Evolutionary conservation across 2,329 filamentous ascomycete genomes (phyloP), one percentile per base, ranked within the genome.

Genomic region (Pyricularia grisea): DNA sequence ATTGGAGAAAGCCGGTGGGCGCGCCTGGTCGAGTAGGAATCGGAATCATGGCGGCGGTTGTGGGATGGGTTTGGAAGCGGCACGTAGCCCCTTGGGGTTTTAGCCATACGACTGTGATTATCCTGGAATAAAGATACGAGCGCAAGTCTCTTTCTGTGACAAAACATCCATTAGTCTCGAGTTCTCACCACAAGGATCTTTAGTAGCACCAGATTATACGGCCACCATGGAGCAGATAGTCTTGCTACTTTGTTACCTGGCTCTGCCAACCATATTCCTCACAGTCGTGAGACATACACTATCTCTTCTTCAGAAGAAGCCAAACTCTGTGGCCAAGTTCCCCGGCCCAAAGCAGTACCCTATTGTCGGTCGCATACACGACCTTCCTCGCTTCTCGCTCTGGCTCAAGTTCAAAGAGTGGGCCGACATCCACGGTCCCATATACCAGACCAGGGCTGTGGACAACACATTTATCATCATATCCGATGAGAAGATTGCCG

Each of bases 361-460:
- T 58, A 73, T 85, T 27, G 75, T 85, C 23, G 82, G 82, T 33
- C 79, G 82, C 66, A 78, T 84, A 17, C 82, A 84, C 71, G 83
- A 85, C 70, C 72, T 85, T 1, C 80, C 82, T 10, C 78, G 80
- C 61, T 80, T 82, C 69, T 75, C 76, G 27, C 76, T 84, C 74
- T 84, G 82, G 83, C 78, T 83, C 72, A 84, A 84, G 75, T 83
- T 84, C 74, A 81, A 82, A 72, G 80, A 82, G 71, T 82, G 81
- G 81, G 79, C 79, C 14, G 77, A 81, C 67, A 74, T 75, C 23
- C 76, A 79, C 66, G 81, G 81, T 0, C 80, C 81, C 2, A 82
- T 83, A 70, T 83, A 80, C 73, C 76, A 81, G 73, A 81, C 79
- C 5, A 78, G 76, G 64, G 78, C 78, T 68, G 72, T 79, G 42